Percentiles rank a stretch among this genome's conserved stretches.
Conservation (phyloP, 495 filamentous ascomycete genomes). For the Lasiosphaeria hispida region DNA sequence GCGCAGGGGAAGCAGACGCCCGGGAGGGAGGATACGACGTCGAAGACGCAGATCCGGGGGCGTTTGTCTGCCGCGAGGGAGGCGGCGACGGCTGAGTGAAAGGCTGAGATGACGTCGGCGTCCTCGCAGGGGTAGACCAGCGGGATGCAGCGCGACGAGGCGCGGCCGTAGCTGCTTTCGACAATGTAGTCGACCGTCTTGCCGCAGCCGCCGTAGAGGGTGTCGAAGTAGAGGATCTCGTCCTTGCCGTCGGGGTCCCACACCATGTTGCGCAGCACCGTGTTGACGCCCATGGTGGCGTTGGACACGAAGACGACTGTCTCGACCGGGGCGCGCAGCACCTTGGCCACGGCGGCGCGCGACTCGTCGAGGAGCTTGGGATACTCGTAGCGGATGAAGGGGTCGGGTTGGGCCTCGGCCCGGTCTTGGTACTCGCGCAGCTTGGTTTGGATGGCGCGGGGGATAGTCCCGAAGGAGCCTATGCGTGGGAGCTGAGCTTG, state of each 20-base stretch:
- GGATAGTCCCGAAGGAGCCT: slow-evolving; percentile 81
- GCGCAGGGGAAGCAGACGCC: slow-evolving; percentile 81
- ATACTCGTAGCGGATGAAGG: slow-evolving; percentile 66
- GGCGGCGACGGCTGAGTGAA: slow-evolving; percentile 47
- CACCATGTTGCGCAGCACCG: slow-evolving; percentile 68
- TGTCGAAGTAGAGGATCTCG: slow-evolving; percentile 66
- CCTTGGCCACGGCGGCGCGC: slow-evolving; percentile 59
- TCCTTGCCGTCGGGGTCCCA: slow-evolving; percentile 54
- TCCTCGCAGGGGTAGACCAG: slow-evolving; percentile 59
- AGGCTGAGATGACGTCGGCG: slow-evolving; percentile 52
- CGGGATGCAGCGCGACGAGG: slow-evolving; percentile 37
- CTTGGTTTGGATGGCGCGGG: slow-evolving; percentile 55
- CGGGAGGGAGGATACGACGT: slow-evolving; percentile 71
- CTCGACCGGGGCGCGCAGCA: slow-evolving; percentile 59
- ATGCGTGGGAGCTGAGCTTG: too few species aligned
- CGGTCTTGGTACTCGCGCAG: slow-evolving; percentile 56
- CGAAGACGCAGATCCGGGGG: slow-evolving; percentile 67
- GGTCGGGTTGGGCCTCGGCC: slow-evolving; percentile 65
- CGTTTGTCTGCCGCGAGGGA: slow-evolving; percentile 44
- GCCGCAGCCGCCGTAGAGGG: slow-evolving; percentile 73
- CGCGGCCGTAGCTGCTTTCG: slow-evolving; percentile 48
- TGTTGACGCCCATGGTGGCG: slow-evolving; percentile 77
- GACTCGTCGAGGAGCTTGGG: slow-evolving; percentile 58
- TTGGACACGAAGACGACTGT: slow-evolving; percentile 78
- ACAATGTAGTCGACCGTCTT: slow-evolving; percentile 66